Base-by-base conservation (phyloP, 306 rosid species). In the Sechiopsis laciniata region DNA sequence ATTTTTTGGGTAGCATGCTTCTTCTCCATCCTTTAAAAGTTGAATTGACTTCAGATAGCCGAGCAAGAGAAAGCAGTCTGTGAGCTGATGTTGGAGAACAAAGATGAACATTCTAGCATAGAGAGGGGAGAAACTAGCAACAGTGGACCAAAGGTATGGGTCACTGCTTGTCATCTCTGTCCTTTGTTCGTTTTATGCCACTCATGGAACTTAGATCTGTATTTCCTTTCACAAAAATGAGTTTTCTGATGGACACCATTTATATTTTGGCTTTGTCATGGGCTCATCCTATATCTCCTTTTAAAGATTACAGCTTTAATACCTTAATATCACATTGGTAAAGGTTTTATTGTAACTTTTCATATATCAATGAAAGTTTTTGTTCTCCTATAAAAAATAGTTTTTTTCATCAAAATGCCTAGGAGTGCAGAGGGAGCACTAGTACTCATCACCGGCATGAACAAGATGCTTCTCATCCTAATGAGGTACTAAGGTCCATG, bases 41-140 rank as follows among this genome's bases (percentile, higher is more conserved):
- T 81, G 74, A 74, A 63, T 65, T 80, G 75, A 73, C 69, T 84
- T 78, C 80, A 89, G 97, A 85, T 82, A n/a, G 91, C 89, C 45
- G 88, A 86, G 85, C 76, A 84, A 83, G 97, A 92, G 80, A 62
- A 78, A 60, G 88, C 79, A 42, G 62, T 69, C 3, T 85, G 85
- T 7, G 88, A 83, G 72, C 71, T 61, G 79, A 74, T 45, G 32
- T 46, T 70, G 32, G 5, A 32, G 37, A 32, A 32, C 37, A 32
- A 32, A 32, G 37, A 32, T 32, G 76, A 76, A 58, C 79, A 68
- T 77, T 57, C 73, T 45, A 42, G 54, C 70, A 73, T 72, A 66
- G 56, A 37, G 81, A 55, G 63, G 76, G 64, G 77, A 74, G 78
- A 72, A 29, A 66, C 64, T 70, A 81, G 70, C 76, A 59, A 37